A percentile compares a stretch with the other conserved stretches of the same genome.
Evolutionary conservation across 2,329 filamentous ascomycete species (phyloP).

Genomic region (Fusarium buxicola): DNA sequence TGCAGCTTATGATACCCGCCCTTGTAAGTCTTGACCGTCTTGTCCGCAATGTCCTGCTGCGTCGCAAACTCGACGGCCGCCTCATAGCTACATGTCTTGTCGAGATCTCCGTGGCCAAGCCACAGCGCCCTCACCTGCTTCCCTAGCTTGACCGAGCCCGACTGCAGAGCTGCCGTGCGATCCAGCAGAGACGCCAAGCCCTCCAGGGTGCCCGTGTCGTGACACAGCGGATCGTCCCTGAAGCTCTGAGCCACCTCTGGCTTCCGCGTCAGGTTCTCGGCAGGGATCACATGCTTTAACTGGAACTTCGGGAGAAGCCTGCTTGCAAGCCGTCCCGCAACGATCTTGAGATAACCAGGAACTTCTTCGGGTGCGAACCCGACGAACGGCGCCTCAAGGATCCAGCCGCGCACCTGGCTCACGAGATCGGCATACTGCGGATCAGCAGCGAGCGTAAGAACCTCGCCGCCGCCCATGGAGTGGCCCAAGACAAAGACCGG

Average conservation of each 20-base stretch:
- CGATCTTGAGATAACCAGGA: constrained; percentile 72
- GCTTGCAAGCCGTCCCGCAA: constrained; percentile 74
- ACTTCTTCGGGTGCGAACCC: constrained; percentile 73
- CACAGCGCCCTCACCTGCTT: constrained; percentile 72
- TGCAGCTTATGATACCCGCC: constrained; percentile 84
- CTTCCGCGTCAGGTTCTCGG: constrained; percentile 75
- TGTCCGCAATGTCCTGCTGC: constrained; percentile 70
- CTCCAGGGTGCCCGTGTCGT: constrained; percentile 88
- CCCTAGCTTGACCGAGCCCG: constrained; percentile 65
- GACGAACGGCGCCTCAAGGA: constrained; percentile 84
- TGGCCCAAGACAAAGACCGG: constrained; percentile 90
- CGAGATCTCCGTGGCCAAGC: constrained; percentile 80
- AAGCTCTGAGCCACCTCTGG: constrained; percentile 70
- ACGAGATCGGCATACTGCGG: constrained; percentile 65
- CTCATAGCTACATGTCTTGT: constrained; percentile 75
- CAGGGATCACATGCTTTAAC: constrained; percentile 73
- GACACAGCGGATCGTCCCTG: constrained; percentile 75
- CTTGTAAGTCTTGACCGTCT: constrained; percentile 77
- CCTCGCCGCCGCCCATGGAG: constrained; percentile 89
- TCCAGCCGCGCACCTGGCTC: constrained; percentile 74
- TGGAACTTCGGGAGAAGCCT: constrained; percentile 75
- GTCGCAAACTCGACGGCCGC: constrained; percentile 74
- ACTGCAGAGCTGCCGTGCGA: constrained; percentile 70
- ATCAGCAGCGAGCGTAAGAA: constrained; percentile 69
- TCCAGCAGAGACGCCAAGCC: constrained; percentile 83